Base-by-base conservation (phyloP, 257 asterid genomes). In the Solanum corneliomulleri region DNA sequence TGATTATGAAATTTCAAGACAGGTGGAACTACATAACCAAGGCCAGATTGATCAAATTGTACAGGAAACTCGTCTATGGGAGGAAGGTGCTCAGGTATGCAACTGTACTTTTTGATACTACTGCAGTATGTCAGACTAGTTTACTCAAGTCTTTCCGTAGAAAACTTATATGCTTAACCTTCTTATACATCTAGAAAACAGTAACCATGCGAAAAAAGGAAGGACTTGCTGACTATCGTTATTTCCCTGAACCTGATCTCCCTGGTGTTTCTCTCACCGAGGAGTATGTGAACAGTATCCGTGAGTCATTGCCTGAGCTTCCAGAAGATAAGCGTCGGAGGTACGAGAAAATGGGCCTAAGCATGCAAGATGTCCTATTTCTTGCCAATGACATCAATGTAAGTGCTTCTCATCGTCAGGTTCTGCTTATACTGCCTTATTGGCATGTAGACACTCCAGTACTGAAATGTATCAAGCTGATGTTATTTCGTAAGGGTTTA, bases 241-340 rank as follows among this genome's bases (percentile, higher is more conserved):
- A 97, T 91, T 97, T 97, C 91, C 99, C 99, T 5, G 99, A 97
- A 92, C 99, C 99, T 25, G 99, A 97, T 93, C 98, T 97, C 91
- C 99, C 98, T 11, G 97, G 94, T 69, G 98, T 97, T 88, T 58
- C 91, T 90, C 93, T 96, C 86, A 95, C 87, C 29, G 88, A 94
- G 87, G 98, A 93, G 47, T 97, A 92, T 86, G 89, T 96, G 84
- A 90, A 91, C 74, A 85, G 45, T 37, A 90, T 96, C 84, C 94
- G 89, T 72, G 88, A 89, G 86, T 95, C 98, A 23, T 92, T 97
- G 86, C 99, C 99, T 82, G 99, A 97, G 92, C 92, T 97, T 86
- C 99, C 99, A 18, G 99, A 97, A 94, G 88, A 83, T 88, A 97
- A 97, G 89, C 97, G 98, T 88, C 91, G 98, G 78, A 93, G 98